phyloP scores from a whole-genome alignment of 768 basidiomycete genomes.

The Paxillus involutus region DNA sequence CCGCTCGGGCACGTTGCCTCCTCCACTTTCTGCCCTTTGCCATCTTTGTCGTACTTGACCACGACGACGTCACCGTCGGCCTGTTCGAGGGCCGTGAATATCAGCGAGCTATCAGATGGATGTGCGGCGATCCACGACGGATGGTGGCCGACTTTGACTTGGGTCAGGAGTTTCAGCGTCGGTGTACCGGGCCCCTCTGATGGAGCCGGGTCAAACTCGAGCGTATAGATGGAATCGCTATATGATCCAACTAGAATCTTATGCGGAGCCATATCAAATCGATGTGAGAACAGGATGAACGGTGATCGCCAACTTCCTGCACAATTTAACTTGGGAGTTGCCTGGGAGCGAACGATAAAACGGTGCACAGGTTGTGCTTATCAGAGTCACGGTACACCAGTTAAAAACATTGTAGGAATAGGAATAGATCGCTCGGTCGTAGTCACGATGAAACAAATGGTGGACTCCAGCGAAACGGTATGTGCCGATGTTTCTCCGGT shows the following conservation, averaged over 20 bases:
- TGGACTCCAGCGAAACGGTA: not conserved
- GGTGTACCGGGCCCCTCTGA: slow-evolving; percentile 44
- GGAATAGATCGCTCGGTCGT: not conserved
- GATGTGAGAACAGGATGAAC: not conserved
- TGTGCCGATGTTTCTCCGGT: not conserved
- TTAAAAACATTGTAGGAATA: not conserved
- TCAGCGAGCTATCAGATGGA: slow-evolving; percentile 52
- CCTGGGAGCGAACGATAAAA: not conserved
- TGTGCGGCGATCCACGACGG: slow-evolving; percentile 78
- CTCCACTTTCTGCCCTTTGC: slow-evolving; percentile 43
- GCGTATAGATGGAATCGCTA: slow-evolving; percentile 58
- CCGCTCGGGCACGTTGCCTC: slow-evolving; percentile 45
- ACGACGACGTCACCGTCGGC: slow-evolving; percentile 62
- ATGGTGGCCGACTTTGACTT: slow-evolving; percentile 53
- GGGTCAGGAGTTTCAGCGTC: slow-evolving; percentile 48
- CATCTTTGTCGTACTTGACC: slow-evolving; percentile 55
- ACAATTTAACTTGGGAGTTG: not conserved
- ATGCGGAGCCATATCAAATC: slow-evolving; percentile 13
- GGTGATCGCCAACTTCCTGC: not conserved
- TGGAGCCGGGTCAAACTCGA: slow-evolving; percentile 62
- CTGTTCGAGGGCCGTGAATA: slow-evolving; percentile 69
- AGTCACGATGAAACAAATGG: not conserved
- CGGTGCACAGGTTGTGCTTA: not conserved
- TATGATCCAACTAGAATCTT: slow-evolving; percentile 66
- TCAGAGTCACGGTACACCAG: too few relatives aligned